Evolutionary conservation across 169 alveolate genomes (phyloP), one percentile per base, ranked within the genome.

Genomic region (Plasmodium gaboni): DNA sequence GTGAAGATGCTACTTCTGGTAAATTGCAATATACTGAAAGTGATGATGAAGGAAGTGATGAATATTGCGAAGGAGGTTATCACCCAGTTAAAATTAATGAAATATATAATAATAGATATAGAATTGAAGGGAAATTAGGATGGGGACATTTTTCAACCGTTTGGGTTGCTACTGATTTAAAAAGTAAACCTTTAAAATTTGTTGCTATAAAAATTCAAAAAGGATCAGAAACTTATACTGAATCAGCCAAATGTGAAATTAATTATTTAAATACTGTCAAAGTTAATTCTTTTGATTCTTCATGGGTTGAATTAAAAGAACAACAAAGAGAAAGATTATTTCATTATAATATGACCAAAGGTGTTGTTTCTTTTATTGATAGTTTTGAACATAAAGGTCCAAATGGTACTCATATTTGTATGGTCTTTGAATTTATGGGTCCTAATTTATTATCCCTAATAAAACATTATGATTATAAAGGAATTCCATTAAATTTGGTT

Each of bases 141-240:
- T 98, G 99, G 99, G 99, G 99, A 7, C 99, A 98, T 90, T 99
- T 99, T 95, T 96, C 99, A 53, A 99, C 99, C 0, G 99, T 98
- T 19, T 99, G 99, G 99, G 96, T 99, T 44, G 98, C 99, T n/a
- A 94, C 97, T 38, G 99, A 98, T 92, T 88, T 93, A 57, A 70
- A 90, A 72, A 89, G 92, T 26, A 95, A 95, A 60, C 96, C 97
- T 55, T 94, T 94, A 44, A 95, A 95, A 15, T 98, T 96, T 91
- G 99, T 98, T 68, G 99, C 99, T 19, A 94, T 99, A 70, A 99
- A 99, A 94, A 96, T 99, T 72, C 99, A 98, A 93, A 97, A 98
- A 91, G 95, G 98, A 61, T 99, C 99, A 12, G 97, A 94, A 73
- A 98, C 97, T 92, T 98, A 98, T 93, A 92, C 98, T 2, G 99